phyloP scores from a whole-genome alignment of 129 eudicot species.

The Centaurea solstitialis region DNA sequence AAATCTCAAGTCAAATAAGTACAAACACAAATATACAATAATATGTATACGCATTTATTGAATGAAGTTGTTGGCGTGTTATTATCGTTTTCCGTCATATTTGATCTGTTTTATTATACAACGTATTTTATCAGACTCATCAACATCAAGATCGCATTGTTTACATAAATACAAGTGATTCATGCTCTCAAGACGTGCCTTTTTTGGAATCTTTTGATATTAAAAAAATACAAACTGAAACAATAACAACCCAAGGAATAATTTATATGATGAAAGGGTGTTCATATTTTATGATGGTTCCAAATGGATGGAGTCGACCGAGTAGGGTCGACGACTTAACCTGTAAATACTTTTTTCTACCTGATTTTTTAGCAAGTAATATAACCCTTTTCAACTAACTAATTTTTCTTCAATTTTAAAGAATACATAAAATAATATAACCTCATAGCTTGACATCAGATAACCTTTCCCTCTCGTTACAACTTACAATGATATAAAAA shows the following conservation, averaged over 20 bases:
- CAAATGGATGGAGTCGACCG: not conserved
- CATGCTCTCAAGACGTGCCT: conserved; percentile 17
- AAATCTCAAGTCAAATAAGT: not conserved
- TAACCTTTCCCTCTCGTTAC: not conserved
- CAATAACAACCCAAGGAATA: conserved; percentile 18
- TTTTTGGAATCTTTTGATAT: conserved; percentile 22
- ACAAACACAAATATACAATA: conserved; percentile 4
- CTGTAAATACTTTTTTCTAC: not conserved
- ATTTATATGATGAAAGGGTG: not conserved
- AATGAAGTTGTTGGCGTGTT: conserved; percentile 24
- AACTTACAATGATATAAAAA: not conserved
- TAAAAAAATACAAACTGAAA: not conserved
- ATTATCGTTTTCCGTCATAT: conserved; percentile 26
- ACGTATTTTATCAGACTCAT: conserved; percentile 7
- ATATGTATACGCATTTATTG: not conserved
- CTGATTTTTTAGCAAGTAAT: not conserved
- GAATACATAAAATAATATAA: not conserved
- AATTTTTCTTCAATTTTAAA: not conserved
- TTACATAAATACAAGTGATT: conserved; percentile 9
- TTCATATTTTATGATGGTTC: not conserved
- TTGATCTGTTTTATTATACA: conserved; percentile 5
- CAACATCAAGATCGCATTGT: conserved; percentile 30
- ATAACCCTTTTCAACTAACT: not conserved
- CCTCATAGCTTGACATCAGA: not conserved
- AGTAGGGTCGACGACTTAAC: not conserved